These are phyloP conservation scores for Nannochloris sp. DNA, from an alignment of 139 green algal genomes.

Conservation along the genomic window DNA sequence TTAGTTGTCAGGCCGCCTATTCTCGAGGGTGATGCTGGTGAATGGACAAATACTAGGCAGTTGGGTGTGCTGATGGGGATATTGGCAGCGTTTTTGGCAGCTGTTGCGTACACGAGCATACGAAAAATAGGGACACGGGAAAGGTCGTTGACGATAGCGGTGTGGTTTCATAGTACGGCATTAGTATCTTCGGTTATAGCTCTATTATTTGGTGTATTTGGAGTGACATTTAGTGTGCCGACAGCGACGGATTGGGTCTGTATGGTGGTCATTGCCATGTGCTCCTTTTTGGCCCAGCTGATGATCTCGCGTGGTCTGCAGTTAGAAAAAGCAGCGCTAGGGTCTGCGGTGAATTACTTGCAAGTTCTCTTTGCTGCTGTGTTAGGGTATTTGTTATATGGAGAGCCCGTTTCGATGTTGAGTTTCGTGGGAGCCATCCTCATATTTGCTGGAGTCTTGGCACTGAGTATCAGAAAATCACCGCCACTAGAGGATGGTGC, in stretches of 20 bases:
- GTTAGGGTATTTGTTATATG: slow-evolving; percentile 20
- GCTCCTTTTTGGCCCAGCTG: slow-evolving; percentile 35
- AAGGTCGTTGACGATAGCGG: slow-evolving; percentile 20
- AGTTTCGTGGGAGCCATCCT: slow-evolving; percentile 17
- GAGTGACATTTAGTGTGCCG: slow-evolving; percentile 9
- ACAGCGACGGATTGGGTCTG: slow-evolving; percentile 3
- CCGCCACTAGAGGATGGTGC: slow-evolving; percentile 1
- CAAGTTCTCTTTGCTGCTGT: slow-evolving; percentile 31
- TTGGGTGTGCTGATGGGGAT: slow-evolving; percentile 5
- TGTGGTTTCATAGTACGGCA: slow-evolving; percentile 17
- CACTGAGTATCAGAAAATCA: not conserved
- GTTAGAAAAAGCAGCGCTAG: slow-evolving; percentile 36
- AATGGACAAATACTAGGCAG: not conserved
- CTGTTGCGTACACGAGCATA: slow-evolving; percentile 6
- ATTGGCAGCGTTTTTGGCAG: not conserved
- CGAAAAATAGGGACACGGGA: slow-evolving; percentile 12
- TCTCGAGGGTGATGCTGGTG: not conserved
- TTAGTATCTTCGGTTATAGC: slow-evolving; percentile 1
- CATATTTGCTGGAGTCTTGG: slow-evolving; percentile 24
- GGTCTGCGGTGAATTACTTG: slow-evolving; percentile 29
- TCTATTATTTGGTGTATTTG: slow-evolving; percentile 16
- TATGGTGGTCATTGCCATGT: slow-evolving; percentile 20
- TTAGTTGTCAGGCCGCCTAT: slow-evolving; percentile 28
- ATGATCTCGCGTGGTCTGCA: slow-evolving; percentile 50
- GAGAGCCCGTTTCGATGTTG: slow-evolving; percentile 12